Evolutionary conservation across 495 filamentous ascomycete species (phyloP).

Genomic region (Tuber aestivum): DNA sequence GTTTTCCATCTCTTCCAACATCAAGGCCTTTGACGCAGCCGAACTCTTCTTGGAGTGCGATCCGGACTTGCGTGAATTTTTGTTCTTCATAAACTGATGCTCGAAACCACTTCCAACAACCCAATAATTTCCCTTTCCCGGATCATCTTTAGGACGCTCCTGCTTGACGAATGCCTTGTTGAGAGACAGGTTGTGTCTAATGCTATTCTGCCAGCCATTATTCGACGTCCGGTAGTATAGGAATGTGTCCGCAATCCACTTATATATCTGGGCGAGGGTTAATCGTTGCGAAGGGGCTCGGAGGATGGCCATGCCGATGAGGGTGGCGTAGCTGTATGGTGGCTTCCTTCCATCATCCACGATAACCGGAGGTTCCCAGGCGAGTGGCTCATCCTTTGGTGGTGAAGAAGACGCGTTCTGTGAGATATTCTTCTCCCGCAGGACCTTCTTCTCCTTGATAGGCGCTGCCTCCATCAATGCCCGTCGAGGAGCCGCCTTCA

Average conservation of each 20-base stretch:
- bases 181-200: slow-evolving; percentile 93
- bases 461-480: slow-evolving; percentile 66
- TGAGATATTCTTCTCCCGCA: slow-evolving; percentile 31
- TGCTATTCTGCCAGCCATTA: slow-evolving; percentile 96
- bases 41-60: slow-evolving; percentile 35
- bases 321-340: slow-evolving; percentile 81
- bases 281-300: slow-evolving; percentile 75
- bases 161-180: slow-evolving; percentile 98
- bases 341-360: slow-evolving; percentile 87
- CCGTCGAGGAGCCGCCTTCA: slow-evolving; percentile 52
- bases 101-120: slow-evolving; percentile 83
- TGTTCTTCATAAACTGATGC: slow-evolving; percentile 79
- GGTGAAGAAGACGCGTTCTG: slow-evolving; percentile 23
- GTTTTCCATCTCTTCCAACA: slow-evolving; percentile 37
- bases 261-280: slow-evolving; percentile 96
- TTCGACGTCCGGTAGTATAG: slow-evolving; percentile 76
- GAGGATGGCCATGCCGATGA: slow-evolving; percentile 96
- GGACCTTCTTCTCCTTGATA: slow-evolving; percentile 60
- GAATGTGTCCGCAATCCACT: slow-evolving; percentile 95
- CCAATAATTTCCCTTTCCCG: slow-evolving; percentile 99
- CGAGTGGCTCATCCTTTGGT: slow-evolving; percentile 27
- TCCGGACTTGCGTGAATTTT: slow-evolving; percentile 52
- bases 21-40: slow-evolving; percentile 27
- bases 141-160: slow-evolving; percentile 93
- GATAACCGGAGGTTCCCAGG: slow-evolving; percentile 53